phyloP scores from a whole-genome alignment of 176 grass and related monocot species.

The Lolium multiflorum region DNA sequence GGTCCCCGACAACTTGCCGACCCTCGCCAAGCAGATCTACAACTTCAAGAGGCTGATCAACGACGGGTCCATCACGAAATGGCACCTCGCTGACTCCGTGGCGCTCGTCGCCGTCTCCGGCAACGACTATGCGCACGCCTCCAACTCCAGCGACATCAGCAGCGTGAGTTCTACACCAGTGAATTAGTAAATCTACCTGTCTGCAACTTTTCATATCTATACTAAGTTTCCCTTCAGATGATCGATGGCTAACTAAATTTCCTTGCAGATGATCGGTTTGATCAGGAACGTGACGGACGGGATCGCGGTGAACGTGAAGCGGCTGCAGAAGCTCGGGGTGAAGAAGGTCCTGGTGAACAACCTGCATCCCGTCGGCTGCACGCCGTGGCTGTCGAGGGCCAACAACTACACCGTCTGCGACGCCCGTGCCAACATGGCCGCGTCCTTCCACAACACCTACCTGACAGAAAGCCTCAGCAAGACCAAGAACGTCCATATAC shows the following conservation, averaged over 20 bases:
- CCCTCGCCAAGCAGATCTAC: constrained; percentile 24
- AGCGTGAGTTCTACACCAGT: background rate
- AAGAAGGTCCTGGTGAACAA: constrained; percentile 50
- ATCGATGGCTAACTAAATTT: background rate
- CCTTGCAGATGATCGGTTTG: background rate
- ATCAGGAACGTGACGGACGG: constrained; percentile 12
- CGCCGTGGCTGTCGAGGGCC: constrained; percentile 32
- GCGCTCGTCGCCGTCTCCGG: constrained; percentile 51
- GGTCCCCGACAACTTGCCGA: background rate
- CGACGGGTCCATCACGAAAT: background rate
- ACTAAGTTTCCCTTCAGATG: background rate
- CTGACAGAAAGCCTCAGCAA: background rate
- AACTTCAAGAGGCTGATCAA: background rate
- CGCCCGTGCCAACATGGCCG: background rate
- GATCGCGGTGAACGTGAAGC: constrained; percentile 21
- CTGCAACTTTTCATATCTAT: background rate
- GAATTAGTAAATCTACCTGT: background rate
- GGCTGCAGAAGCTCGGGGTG: constrained; percentile 37
- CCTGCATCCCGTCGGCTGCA: constrained; percentile 52
- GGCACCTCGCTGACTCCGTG: constrained; percentile 8
- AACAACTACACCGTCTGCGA: constrained; percentile 49
- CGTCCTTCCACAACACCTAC: background rate
- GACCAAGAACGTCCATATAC: background rate
- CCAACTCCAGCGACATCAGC: background rate
- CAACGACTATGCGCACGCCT: constrained; percentile 43